Conservation (phyloP, 2,329 filamentous ascomycete species). For the Coleophoma cylindrospora region DNA sequence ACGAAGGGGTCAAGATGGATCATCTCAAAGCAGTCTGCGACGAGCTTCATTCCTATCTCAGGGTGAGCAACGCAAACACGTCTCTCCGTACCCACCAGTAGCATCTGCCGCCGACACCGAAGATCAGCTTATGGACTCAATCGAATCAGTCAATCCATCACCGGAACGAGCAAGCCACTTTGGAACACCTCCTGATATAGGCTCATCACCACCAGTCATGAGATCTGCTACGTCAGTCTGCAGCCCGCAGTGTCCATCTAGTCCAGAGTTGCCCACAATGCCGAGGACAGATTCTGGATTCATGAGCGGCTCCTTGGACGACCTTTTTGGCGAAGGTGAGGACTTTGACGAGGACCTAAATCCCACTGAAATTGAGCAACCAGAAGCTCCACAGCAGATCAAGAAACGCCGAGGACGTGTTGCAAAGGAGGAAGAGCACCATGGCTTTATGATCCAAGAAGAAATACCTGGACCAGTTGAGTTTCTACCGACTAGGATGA, state of each 20-base stretch:
- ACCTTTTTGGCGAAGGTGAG: constrained; percentile 53
- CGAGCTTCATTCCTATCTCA: constrained; percentile 55
- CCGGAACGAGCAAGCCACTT: constrained; percentile 46
- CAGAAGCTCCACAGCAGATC: no score
- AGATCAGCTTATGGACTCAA: constrained; percentile 24
- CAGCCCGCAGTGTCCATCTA: constrained; percentile 69
- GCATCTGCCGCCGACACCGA: constrained; percentile 28
- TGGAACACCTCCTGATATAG: constrained; percentile 75
- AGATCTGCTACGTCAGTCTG: constrained; percentile 65
- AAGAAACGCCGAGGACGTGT: constrained; percentile 3
- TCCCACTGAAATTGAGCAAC: no score
- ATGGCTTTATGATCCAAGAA: constrained; percentile 28
- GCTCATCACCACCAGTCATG: constrained; percentile 84
- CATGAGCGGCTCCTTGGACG: constrained; percentile 65
- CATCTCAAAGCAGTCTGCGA: constrained; percentile 46
- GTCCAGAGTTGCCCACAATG: constrained; percentile 54
- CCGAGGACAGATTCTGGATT: constrained; percentile 69
- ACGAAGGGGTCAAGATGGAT: constrained; percentile 17
- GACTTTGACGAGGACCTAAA: not conserved
- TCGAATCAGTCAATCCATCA: constrained; percentile 41
- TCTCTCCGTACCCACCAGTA: constrained; percentile 33
- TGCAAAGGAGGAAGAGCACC: constrained; percentile 10
- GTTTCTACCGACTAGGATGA: constrained; percentile 30
- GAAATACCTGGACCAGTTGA: constrained; percentile 34
- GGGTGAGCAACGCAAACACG: constrained; percentile 26